Evolutionary conservation across 2,329 filamentous ascomycete genomes (phyloP), one percentile per base, ranked within the genome.

Genomic region (Hypocrella siamensis): DNA sequence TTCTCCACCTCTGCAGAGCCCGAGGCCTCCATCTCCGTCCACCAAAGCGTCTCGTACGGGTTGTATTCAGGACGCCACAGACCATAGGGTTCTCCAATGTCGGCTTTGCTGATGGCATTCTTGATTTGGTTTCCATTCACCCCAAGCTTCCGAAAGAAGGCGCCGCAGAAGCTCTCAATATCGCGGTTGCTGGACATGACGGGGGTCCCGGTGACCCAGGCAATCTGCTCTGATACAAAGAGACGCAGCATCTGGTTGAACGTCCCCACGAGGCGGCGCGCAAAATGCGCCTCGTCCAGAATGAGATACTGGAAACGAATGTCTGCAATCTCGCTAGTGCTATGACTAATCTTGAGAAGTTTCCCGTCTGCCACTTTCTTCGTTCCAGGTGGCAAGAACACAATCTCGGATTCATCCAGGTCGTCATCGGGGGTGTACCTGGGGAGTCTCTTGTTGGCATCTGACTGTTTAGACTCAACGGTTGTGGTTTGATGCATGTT

Each of bases 231-330:
- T 7, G 8, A 12, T 7, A 8, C 21, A 12, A 12, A 12, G 12
- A 12, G 8, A 12, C 21, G 21, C 21, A 12, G 12, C 21, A 22
- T 22, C 21, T 22, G 21, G 21, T 7, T 22, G 8, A 8, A 12
- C 8, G 8, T 22, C 8, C 21, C 21, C 12, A 22, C 8, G 21
- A 22, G 8, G 21, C 21, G 21, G 8, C 21, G 21, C 8, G 21
- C 21, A 12, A 22, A 7, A 12, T 12, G 21, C 8, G 21, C 21
- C 21, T 22, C 8, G 12, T 22, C 21, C 8, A 22, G 8, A 7
- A 22, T 7, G 8, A 10, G 16, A 35, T 37, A 17, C 31, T 31
- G 9, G 29, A 37, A n/a, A n/a, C n/a, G n/a, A n/a, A n/a, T n/a
- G n/a, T n/a, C n/a, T n/a, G n/a, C n/a, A n/a, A n/a, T n/a, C n/a